Conservation (phyloP, 768 basidiomycete genomes). For the Rhizopogon rudus region DNA sequence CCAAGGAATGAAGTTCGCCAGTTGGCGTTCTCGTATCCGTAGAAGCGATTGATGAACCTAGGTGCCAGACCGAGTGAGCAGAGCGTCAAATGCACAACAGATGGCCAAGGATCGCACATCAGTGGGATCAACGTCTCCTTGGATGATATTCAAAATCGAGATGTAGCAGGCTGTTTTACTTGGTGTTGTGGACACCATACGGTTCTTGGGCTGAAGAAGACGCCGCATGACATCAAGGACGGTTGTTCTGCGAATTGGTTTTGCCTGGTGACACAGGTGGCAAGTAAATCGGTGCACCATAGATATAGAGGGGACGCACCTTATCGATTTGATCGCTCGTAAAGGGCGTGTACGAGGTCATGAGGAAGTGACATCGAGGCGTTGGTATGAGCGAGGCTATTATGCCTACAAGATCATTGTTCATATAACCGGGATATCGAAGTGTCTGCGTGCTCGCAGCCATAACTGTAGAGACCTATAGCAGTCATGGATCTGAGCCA, state of each 20-base stretch:
- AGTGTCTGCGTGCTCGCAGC: slow-evolving; percentile 96
- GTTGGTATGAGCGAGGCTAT: slow-evolving; percentile 96
- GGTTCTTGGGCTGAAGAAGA: slow-evolving; percentile 94
- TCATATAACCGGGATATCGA: slow-evolving; percentile 98
- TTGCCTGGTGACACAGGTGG: slow-evolving; percentile 53
- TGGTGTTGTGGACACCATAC: slow-evolving; percentile 93
- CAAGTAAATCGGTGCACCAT: not conserved
- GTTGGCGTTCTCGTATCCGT: slow-evolving; percentile 91
- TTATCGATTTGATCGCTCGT: slow-evolving; percentile 96
- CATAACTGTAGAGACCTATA: slow-evolving; percentile 93
- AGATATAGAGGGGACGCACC: slow-evolving; percentile 35
- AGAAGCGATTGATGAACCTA: slow-evolving; percentile 97
- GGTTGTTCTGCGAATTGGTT: slow-evolving; percentile 92
- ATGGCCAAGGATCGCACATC: slow-evolving; percentile 50
- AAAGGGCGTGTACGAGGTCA: slow-evolving; percentile 99
- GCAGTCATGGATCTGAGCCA: not conserved
- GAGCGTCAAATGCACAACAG: not conserved
- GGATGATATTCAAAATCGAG: slow-evolving; percentile 96
- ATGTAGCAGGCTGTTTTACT: slow-evolving; percentile 95
- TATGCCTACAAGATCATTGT: slow-evolving; percentile 97
- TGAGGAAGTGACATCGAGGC: slow-evolving; percentile 95
- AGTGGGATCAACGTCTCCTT: slow-evolving; percentile 97
- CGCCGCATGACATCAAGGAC: slow-evolving; percentile 99
- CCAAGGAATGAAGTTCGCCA: slow-evolving; percentile 99
- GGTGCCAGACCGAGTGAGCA: not conserved